A percentile compares a stretch with the other conserved stretches of the same genome.
phyloP scores from a whole-genome alignment of 345 rosid genomes.

The Lepidium sativum region DNA sequence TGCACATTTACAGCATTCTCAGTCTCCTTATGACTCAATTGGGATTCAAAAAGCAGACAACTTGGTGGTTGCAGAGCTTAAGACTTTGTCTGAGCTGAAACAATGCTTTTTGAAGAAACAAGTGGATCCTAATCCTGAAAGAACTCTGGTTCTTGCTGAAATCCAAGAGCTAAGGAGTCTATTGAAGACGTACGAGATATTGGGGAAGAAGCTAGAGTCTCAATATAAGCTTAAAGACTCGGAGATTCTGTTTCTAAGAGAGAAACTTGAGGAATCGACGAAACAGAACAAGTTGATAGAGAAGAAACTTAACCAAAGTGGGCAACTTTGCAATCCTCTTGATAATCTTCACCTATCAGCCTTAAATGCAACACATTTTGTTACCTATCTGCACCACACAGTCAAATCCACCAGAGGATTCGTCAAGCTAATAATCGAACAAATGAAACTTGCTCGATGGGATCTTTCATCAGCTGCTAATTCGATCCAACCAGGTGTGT shows the following conservation, averaged over 20 bases:
- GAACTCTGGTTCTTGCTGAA: conserved; percentile 51
- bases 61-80: conserved; percentile 48
- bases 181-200: conserved; percentile 47
- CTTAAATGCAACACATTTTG: conserved; percentile 46
- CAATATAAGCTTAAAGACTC: conserved; percentile 71
- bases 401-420: conserved; percentile 66
- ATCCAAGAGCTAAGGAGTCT: conserved; percentile 66
- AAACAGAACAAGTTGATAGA: conserved; percentile 42
- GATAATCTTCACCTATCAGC: conserved; percentile 41
- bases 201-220: conserved; percentile 66
- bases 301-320: conserved; percentile 60
- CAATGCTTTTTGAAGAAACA: conserved; percentile 67
- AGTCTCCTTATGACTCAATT: conserved; percentile 75
- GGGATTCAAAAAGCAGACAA: conserved; percentile 68
- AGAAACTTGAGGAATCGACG: conserved; percentile 43
- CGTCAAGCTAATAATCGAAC: conserved; percentile 46
- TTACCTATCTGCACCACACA: conserved; percentile 42
- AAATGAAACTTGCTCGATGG: conserved; percentile 67
- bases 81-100: conserved; percentile 72
- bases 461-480: conserved; percentile 66
- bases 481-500: conserved; percentile 41
- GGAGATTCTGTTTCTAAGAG: conserved; percentile 55
- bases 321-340: conserved; percentile 37
- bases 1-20: conserved; percentile 69
- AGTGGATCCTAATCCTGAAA: conserved; percentile 52